Evolutionary conservation across 176 grass and related monocot species (phyloP).

Genomic region (Musa beccarii): DNA sequence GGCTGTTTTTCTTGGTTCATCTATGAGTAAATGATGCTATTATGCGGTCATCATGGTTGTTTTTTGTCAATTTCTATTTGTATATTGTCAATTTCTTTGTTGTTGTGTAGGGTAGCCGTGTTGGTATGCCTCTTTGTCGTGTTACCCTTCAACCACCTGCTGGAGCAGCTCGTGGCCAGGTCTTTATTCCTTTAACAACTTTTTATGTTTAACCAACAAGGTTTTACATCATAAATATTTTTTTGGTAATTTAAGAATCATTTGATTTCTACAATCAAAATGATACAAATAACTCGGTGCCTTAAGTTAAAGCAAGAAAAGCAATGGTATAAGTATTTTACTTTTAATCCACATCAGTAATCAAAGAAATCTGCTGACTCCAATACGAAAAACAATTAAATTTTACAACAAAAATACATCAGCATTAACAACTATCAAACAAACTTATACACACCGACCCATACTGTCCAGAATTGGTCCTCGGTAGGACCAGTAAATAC

Average conservation of each 20-base stretch:
- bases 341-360: too few species aligned
- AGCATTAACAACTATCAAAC: too few species aligned
- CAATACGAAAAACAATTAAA: too few species aligned
- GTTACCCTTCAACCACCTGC: slow-evolving; percentile 79
- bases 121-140: slow-evolving; percentile 62
- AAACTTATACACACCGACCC: too few species aligned
- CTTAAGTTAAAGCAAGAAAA: too few species aligned
- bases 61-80: neutral
- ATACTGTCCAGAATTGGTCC: too few species aligned
- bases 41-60: too few species aligned
- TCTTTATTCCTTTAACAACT: slow-evolving; percentile 21
- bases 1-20: neutral
- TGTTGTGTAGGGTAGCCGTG: slow-evolving; percentile 54
- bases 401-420: too few species aligned
- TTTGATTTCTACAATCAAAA: neutral
- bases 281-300: neutral
- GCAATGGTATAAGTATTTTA: too few species aligned
- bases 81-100: slow-evolving; percentile 19
- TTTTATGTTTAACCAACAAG: neutral
- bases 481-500: too few species aligned
- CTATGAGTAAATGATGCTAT: neutral
- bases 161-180: slow-evolving; percentile 87
- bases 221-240: too few species aligned
- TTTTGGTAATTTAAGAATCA: neutral
- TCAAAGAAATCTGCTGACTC: too few species aligned